These are phyloP conservation scores for Saccharomycopsis fermentans DNA, from an alignment of 805 yeast species.

Conservation along the genomic window DNA sequence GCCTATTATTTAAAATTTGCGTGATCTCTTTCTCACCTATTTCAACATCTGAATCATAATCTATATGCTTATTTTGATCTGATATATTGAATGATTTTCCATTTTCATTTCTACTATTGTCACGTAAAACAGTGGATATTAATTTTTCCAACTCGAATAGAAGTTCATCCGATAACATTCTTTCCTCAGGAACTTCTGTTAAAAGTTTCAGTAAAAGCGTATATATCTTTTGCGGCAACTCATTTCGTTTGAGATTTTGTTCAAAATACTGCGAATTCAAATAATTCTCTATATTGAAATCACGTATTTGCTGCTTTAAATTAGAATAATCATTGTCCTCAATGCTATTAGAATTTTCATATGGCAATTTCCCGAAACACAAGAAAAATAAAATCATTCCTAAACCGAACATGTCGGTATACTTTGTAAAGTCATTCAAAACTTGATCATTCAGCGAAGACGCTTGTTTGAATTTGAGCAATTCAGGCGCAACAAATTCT, in stretches of 20 bases:
- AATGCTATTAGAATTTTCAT: slow-evolving; percentile 20
- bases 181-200: slow-evolving; percentile 25
- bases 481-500: slow-evolving; percentile 83
- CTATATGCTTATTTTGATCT: not conserved
- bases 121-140: not conserved
- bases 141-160: slow-evolving; percentile 1
- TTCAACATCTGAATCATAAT: not conserved
- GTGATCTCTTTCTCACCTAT: not conserved
- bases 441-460: slow-evolving; percentile 15
- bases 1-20: not conserved
- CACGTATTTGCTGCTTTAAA: slow-evolving; percentile 28
- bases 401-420: slow-evolving; percentile 71
- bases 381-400: slow-evolving; percentile 76
- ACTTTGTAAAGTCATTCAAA: slow-evolving; percentile 50
- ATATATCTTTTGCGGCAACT: slow-evolving; percentile 25
- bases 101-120: not conserved
- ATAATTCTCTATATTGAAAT: slow-evolving; percentile 22
- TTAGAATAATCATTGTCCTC: slow-evolving; percentile 24
- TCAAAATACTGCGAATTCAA: slow-evolving; percentile 16
- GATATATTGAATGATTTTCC: not conserved
- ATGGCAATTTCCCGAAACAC: slow-evolving; percentile 67
- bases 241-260: slow-evolving; percentile 22
- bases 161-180: slow-evolving; percentile 27
- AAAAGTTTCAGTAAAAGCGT: slow-evolving; percentile 33
- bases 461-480: slow-evolving; percentile 30